Base-by-base conservation (phyloP, 352 stramenopile genomes). In the Globisporangium splendens region DNA sequence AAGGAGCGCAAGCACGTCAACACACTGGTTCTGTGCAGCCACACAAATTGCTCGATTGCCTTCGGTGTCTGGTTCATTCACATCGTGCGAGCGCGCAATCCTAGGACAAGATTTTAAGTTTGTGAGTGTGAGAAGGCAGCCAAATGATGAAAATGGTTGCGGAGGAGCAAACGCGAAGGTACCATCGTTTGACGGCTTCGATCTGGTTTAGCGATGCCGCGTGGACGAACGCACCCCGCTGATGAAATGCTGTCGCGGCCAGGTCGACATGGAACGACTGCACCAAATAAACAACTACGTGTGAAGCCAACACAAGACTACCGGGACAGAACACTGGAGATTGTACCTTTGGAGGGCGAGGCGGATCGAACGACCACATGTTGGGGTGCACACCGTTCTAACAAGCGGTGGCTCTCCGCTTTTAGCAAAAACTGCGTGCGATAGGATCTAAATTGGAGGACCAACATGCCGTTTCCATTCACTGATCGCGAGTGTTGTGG, bases 191-290 rank as follows among this genome's bases (percentile, higher is more conserved):
- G 20, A 89, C 72, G 49, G 87, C 79, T 54, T 82, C 61, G 35
- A 84, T 59, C 68, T 88, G 79, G 56, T 88, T 88, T 17, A 86
- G 68, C 6, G 79, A 86, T 21, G 79, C 77, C 5, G 79, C 79
- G 46, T 89, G 75, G 41, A 88, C 79, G 46, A 89, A 86, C 18
- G 79, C 79, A 50, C 88, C 79, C 14, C 52, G 59, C 7, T 70
- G 70, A 35, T 82, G 56, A 48, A 71, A 82, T 1, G 70, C 64
- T 28, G 63, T 61, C 3, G 59, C 63, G 13, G 75, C 39, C 31
- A 78, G 64, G 13, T 83, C 63, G 13, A 76, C 68, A 20, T 77
- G 60, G 33, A 83, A 80, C 0, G 70, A 59, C 70, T 85, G 41
- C 14, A 21, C 12, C 12, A 44, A 44, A 44, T 12, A 44, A 44